Evolutionary conservation across 768 basidiomycete species (phyloP).

Genomic region (Glaciozyma martinii): DNA sequence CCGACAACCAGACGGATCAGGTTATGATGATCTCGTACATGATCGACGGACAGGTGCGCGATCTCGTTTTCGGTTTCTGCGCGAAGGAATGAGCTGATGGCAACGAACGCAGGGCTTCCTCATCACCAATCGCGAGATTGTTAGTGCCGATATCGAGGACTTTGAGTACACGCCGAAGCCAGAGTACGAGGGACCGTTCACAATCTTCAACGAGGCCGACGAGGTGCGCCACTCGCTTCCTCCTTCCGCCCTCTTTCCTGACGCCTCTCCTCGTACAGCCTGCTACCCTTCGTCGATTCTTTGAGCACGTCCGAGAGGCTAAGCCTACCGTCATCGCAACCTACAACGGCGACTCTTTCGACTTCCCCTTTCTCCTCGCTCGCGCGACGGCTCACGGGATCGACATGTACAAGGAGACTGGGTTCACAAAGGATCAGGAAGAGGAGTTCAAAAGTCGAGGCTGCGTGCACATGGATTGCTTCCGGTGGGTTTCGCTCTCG

Average conservation of each 20-base stretch:
- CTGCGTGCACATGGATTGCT: constrained; percentile 98
- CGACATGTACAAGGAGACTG: constrained; percentile 91
- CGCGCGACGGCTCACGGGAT: constrained; percentile 79
- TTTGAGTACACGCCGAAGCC: constrained; percentile 99
- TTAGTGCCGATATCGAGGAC: constrained; percentile 93
- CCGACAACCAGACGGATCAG: constrained; percentile 88
- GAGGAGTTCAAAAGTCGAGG: constrained; percentile 88
- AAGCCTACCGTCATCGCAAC: constrained; percentile 96
- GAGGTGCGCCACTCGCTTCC: constrained; percentile 51
- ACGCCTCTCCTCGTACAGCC: constrained; percentile 46
- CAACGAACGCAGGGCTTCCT: constrained; percentile 57
- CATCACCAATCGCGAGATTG: constrained; percentile 95
- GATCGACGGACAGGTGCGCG: constrained; percentile 69
- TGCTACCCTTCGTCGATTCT: constrained; percentile 74
- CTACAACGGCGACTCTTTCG: constrained; percentile 98
- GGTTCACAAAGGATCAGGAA: constrained; percentile 82
- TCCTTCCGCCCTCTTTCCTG: too few species aligned
- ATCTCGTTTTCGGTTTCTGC: not conserved
- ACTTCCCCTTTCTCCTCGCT: constrained; percentile 91
- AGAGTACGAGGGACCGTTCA: constrained; percentile 94
- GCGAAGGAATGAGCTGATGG: not conserved
- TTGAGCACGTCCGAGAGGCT: constrained; percentile 83
- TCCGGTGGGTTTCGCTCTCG: constrained; percentile 48
- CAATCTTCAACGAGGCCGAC: constrained; percentile 73
- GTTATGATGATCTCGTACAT: constrained; percentile 99